A percentile compares a stretch with the other conserved stretches of the same genome.
phyloP scores from a whole-genome alignment of 192 early-diverging fungal species.

The Coemansia sp. region DNA sequence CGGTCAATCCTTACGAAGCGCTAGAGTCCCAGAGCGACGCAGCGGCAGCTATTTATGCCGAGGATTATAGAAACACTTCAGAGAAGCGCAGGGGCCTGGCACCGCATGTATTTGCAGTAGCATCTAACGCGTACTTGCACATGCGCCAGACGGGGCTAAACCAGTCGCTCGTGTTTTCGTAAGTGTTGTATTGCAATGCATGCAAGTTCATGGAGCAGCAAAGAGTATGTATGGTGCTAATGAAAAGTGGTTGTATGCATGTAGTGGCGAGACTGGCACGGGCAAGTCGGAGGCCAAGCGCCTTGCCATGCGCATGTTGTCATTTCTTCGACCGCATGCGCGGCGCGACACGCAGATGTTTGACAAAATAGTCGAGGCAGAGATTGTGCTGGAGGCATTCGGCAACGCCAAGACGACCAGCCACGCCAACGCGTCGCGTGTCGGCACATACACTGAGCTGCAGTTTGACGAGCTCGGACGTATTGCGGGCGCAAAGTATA shows the following conservation, averaged over 20 bases:
- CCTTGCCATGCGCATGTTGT: slow-evolving; percentile 65
- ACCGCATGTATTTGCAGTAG: slow-evolving; percentile 85
- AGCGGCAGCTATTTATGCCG: slow-evolving; percentile 71
- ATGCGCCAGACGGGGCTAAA: slow-evolving; percentile 85
- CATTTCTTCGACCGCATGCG: slow-evolving; percentile 65
- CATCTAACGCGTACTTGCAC: slow-evolving; percentile 83
- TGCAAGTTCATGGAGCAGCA: not conserved
- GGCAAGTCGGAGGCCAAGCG: slow-evolving; percentile 84
- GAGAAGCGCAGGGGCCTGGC: slow-evolving; percentile 51
- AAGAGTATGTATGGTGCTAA: not conserved
- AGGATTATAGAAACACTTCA: slow-evolving; percentile 67
- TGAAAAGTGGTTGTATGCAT: slow-evolving; percentile 14
- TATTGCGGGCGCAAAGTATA: slow-evolving; percentile 80
- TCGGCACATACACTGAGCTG: slow-evolving; percentile 83
- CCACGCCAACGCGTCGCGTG: slow-evolving; percentile 80
- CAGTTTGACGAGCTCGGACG: slow-evolving; percentile 92
- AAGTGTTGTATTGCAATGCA: slow-evolving; percentile 24
- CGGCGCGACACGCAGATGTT: slow-evolving; percentile 71
- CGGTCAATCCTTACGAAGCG: slow-evolving; percentile 67
- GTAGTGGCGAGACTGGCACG: slow-evolving; percentile 79
- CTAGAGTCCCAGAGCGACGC: slow-evolving; percentile 60
- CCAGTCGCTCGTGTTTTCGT: slow-evolving; percentile 88
- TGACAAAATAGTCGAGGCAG: slow-evolving; percentile 66
- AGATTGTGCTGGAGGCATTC: slow-evolving; percentile 82
- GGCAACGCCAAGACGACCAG: slow-evolving; percentile 77